Conservation (phyloP, 1,284 basidiomycete species). For the Anthracocystis walkeri region DNA sequence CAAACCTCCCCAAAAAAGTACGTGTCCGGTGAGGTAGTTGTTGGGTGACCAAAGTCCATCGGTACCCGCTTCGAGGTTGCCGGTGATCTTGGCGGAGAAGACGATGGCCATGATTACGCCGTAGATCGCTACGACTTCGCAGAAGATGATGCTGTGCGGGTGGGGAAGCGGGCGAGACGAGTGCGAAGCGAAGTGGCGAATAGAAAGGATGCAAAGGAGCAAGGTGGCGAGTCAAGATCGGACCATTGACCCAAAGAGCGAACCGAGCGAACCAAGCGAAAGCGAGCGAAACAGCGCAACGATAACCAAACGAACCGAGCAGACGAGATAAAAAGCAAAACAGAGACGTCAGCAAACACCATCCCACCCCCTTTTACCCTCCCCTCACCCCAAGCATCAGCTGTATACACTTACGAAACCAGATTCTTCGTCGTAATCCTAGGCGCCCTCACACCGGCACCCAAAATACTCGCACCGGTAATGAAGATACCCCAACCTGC, state of each 20-base stretch:
- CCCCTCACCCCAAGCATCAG: too few species aligned
- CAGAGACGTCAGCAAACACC: too few species aligned
- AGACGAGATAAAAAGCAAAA: too few species aligned
- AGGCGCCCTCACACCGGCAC: slow-evolving; percentile 92
- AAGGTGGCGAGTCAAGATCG: too few species aligned
- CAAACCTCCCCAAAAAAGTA: slow-evolving; percentile 68
- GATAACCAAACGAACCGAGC: too few species aligned
- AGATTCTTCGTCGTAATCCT: slow-evolving; percentile 97
- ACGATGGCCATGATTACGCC: slow-evolving; percentile 78
- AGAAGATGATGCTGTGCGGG: slow-evolving; percentile 85
- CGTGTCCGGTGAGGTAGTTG: slow-evolving; percentile 67
- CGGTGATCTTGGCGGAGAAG: slow-evolving; percentile 66
- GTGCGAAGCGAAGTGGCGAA: background rate
- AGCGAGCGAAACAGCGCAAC: too few species aligned
- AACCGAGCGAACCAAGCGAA: too few species aligned
- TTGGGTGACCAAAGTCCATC: slow-evolving; percentile 57
- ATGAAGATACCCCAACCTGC: slow-evolving; percentile 99
- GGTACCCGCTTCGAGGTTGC: slow-evolving; percentile 52
- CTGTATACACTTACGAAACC: slow-evolving; percentile 78
- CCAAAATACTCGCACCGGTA: slow-evolving; percentile 92
- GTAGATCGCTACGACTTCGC: slow-evolving; percentile 97
- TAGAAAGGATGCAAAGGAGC: background rate
- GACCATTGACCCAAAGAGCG: too few species aligned
- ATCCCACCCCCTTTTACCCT: too few species aligned
- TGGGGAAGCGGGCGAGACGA: background rate